Base-by-base conservation (phyloP, 192 early-diverging fungal genomes). In the Backusella mclennaniae region DNA sequence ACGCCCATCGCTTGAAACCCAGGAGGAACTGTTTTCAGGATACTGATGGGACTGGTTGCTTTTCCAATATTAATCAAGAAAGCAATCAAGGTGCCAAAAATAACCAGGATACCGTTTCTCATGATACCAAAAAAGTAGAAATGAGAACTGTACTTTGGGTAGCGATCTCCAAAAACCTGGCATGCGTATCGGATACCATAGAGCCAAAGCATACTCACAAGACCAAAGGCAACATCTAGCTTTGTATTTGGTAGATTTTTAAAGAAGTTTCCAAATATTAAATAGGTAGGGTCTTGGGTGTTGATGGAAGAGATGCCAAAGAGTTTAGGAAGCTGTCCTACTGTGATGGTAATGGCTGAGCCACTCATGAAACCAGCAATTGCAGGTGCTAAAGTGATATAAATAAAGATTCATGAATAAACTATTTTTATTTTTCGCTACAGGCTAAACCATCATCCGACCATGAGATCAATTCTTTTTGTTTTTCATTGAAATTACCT, bases 301-400 rank as follows among this genome's bases (percentile, higher is more conserved):
- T 95, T 88, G 82, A 94, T 89, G 21, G 76, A 78, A 69, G 87
- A 88, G 79, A 96, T 91, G 38, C 96, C 95, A 76, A 96, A 85
- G 66, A 96, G 87, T 26, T 86, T 88, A 15, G 95, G 90, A 53
- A 38, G 15, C n/a, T 87, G 95, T 35, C 87, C 86, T 76, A 95
- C 88, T 68, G 90, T 87, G 73, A 95, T 93, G 52, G 87, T 92
- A 8, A 93, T 82, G n/a, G 93, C 94, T 6, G 94, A 93, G 14
- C 95, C 95, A 6, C 93, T 90, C 75, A 93, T 95, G 78, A 96
- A 98, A 3, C 95, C 95, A 9, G 92, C 91, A 79, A 98, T 92
- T 17, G 94, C 94, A 15, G 95, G 89, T 80, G 78, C 81, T 35
- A 93, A 39, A 2, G 23, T 15, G 4, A 56, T 15, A 19, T 49